Evolutionary conservation across 1,139 yeast species (phyloP), one percentile per base, ranked within the genome.

Genomic region (Petasospora fabianii): DNA sequence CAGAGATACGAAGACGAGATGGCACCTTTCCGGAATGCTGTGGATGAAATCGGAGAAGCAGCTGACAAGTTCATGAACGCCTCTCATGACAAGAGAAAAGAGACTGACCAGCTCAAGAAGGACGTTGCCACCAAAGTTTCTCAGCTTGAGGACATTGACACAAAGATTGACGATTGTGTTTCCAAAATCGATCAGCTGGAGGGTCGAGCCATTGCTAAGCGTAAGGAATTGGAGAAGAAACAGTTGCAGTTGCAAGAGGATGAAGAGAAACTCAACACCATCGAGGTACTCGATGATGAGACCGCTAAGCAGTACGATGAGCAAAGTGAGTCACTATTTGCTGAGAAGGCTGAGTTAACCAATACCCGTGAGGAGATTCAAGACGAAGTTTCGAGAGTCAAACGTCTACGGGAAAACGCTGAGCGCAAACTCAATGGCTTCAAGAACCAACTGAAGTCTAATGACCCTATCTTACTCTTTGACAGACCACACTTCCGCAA

Each of bases 401-500:
- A 47, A 22, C 38, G 43, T 17, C 46, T n/a, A n/a, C n/a, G n/a
- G n/a, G n/a, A n/a, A n/a, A n/a, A n/a, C n/a, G n/a, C n/a, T n/a
- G n/a, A n/a, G n/a, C n/a, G n/a, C n/a, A n/a, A 47, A 16, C 49
- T 53, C 11, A 40, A 42, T 31, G 5, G 33, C 39, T 27, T 49
- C 17, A 52, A 61, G 38, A 52, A 53, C 18, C 64, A 65, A 31
- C 54, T 77, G 29, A 62, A 60, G 22, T 65, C 76, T 12, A 69
- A 66, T n/a, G 88, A 81, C 54, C 71, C 71, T 50, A 55, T 80
- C 2, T 66, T 64, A 26, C 54, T 75, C 4, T 58, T 76, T 29
- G 70, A 68, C 31, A 55, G 59, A 6, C 51, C 50, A 10, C 50
- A 56, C 35, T 56, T 32, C 12, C 20, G 28, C 7, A 32, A 18